Conservation (phyloP, 208 protist species). For the Porcisia deanei region DNA sequence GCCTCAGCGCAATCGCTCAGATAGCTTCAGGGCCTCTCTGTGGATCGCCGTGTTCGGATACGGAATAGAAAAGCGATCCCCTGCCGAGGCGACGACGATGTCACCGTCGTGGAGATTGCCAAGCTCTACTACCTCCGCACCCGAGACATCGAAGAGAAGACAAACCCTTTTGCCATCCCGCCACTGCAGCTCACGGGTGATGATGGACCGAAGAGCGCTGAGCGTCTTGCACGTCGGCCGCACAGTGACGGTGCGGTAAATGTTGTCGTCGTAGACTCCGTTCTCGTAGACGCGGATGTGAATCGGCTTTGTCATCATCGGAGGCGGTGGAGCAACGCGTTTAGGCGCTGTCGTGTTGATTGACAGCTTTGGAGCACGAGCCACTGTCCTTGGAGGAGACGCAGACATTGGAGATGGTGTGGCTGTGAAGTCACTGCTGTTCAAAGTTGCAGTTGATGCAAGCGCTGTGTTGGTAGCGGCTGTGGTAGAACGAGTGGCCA, state of each 20-base stretch:
- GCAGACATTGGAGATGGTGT: not conserved
- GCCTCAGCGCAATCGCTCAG: slow-evolving; percentile 14
- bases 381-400: not conserved
- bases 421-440: not conserved
- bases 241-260: slow-evolving; percentile 80
- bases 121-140: slow-evolving; percentile 62
- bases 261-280: slow-evolving; percentile 80
- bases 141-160: slow-evolving; percentile 75
- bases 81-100: slow-evolving; percentile 76
- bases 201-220: slow-evolving; percentile 55
- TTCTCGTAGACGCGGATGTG: slow-evolving; percentile 89
- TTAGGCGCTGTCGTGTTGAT: not conserved
- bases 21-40: slow-evolving; percentile 59
- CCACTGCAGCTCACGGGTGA: slow-evolving; percentile 87
- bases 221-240: slow-evolving; percentile 85
- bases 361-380: not conserved
- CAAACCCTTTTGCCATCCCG: slow-evolving; percentile 73
- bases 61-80: slow-evolving; percentile 86
- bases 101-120: slow-evolving; percentile 59
- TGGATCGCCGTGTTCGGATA: slow-evolving; percentile 74
- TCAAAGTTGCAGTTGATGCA: not conserved
- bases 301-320: slow-evolving; percentile 36
- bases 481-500: not conserved
- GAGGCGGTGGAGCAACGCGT: not conserved
- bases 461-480: not conserved